Conservation (phyloP, 2,329 filamentous ascomycete genomes). For the Aureobasidium sp. region DNA sequence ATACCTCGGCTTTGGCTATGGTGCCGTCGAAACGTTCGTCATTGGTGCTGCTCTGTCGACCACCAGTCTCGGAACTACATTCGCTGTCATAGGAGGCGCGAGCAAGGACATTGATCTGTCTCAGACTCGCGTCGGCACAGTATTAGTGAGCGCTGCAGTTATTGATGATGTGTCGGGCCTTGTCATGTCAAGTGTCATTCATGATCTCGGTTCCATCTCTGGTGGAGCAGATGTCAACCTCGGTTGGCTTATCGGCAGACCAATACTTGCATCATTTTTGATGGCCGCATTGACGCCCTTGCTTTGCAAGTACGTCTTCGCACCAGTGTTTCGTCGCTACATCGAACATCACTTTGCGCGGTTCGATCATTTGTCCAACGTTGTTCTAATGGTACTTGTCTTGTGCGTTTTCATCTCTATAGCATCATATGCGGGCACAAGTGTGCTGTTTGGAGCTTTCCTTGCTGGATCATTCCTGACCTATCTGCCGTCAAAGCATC, state of each 20-base stretch:
- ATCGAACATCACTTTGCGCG: constrained; percentile 22
- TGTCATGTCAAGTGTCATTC: constrained; percentile 34
- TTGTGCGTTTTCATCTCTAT: constrained; percentile 27
- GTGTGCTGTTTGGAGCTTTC: constrained; percentile 27
- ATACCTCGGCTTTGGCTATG: constrained; percentile 39
- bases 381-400: constrained; percentile 26
- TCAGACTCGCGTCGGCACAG: constrained; percentile 38
- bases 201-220: constrained; percentile 22
- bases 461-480: constrained; percentile 27
- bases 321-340: constrained; percentile 23
- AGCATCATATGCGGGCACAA: constrained; percentile 27
- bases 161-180: constrained; percentile 43
- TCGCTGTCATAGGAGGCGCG: constrained; percentile 30
- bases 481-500: constrained; percentile 25
- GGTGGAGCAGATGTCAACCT: constrained; percentile 17
- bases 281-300: constrained; percentile 20
- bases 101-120: constrained; percentile 34
- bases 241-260: constrained; percentile 26
- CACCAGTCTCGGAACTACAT: constrained; percentile 30
- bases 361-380: constrained; percentile 24
- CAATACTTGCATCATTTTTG: constrained; percentile 25
- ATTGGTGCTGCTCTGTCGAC: constrained; percentile 27
- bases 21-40: constrained; percentile 20
- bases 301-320: constrained; percentile 32
- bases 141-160: constrained; percentile 42